Conservation (phyloP, 257 asterid species). For the Solanum acaule region DNA sequence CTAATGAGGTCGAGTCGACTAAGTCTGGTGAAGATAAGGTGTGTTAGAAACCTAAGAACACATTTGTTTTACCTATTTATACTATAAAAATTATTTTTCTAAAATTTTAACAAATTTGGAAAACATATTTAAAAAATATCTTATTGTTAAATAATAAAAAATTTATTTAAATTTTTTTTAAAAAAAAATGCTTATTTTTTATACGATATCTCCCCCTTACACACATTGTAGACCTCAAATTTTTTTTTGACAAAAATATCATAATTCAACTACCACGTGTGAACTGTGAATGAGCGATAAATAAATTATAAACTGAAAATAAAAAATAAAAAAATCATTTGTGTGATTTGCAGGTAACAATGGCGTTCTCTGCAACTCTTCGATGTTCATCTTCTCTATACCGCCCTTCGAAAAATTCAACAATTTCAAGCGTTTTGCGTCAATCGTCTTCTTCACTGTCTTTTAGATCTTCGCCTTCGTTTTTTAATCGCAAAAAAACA, state of each 20-base stretch:
- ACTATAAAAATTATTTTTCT: too few species aligned
- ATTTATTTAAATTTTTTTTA: too few species aligned
- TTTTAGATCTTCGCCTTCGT: slow-evolving; percentile 26
- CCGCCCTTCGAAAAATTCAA: slow-evolving; percentile 7
- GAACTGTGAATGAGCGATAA: neutral
- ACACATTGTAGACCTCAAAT: neutral
- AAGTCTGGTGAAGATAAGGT: too few species aligned
- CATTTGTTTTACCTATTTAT: too few species aligned
- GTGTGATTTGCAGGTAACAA: neutral
- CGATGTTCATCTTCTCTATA: slow-evolving; percentile 5
- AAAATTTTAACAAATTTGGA: too few species aligned
- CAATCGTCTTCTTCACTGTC: slow-evolving; percentile 19
- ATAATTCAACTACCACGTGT: neutral
- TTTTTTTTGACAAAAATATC: neutral
- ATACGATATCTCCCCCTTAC: neutral
- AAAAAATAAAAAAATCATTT: neutral
- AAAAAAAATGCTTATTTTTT: neutral
- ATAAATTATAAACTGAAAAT: neutral
- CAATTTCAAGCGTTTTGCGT: slow-evolving; percentile 1
- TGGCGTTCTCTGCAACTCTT: slow-evolving; percentile 41
- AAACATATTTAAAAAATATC: too few species aligned
- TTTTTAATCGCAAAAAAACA: slow-evolving; percentile 15
- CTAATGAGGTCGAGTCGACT: too few species aligned
- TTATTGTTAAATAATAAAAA: too few species aligned
- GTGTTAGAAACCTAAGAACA: too few species aligned